Evolutionary conservation across 2,329 filamentous ascomycete genomes (phyloP), one percentile per base, ranked within the genome.

Genomic region (Colletotrichum musicola): DNA sequence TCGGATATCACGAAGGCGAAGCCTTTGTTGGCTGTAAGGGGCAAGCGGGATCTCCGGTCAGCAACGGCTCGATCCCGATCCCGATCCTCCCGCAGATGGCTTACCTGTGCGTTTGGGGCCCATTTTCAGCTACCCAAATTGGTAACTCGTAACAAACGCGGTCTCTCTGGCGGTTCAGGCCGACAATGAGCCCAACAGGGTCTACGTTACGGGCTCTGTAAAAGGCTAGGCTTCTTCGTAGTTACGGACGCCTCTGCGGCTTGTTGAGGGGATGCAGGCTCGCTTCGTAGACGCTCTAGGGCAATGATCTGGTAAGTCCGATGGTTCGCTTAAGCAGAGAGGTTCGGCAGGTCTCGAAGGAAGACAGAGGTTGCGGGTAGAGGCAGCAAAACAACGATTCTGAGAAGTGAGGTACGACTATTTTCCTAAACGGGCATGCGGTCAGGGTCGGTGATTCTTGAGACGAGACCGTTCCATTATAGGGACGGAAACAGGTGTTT

Each of bases 1-100:
- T 72, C 76, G 12, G 73, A 72, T 9, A 70, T 64, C n/a, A 78
- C 71, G 25, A 78, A 78, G 44, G 73, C 73, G n/a, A 78, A 77
- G 2, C 62, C 64, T 7, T 73, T 75, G 49, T 44, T 60, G 4
- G n/a, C 62, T 68, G 25, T 7, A 16, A 50, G 13, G 2, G 18
- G 1, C 56, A 68, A 55, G 49, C 12, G n/a, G 13, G 6, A 25
- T n/a, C 13, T 42, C 13, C 16, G 40, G 40, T 42, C 40, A 35
- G 30, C 30, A 35, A 35, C 30, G 30, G 30, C 30, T 35, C 30
- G 30, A 35, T 35, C 30, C 30, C 30, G 30, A 35, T 35, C 30
- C 9, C 30, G 30, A 35, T 35, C 30, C 30, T 35, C 30, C 30
- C 30, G 30, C 12, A 9, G 46, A 49, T 20, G 10, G 7, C 65